Evolutionary conservation across 352 stramenopile genomes (phyloP), one percentile per base, ranked within the genome.

Genomic region (Plasmopara viticola): DNA sequence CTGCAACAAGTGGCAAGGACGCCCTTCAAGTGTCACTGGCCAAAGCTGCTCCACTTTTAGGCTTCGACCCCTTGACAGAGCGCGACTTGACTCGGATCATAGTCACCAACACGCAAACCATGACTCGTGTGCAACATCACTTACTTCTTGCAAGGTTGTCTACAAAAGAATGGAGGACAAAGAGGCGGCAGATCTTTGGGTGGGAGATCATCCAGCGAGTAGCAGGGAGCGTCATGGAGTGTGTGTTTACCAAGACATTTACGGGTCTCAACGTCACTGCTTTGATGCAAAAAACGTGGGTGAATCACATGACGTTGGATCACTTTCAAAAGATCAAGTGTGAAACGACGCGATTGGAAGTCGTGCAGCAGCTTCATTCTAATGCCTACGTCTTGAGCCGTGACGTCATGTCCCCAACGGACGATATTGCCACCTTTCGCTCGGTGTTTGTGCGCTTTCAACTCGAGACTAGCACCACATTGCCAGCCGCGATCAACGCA

Each of bases 241-340:
- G 68, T 41, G 59, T 68, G 5, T 80, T 73, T 46, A 66, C 64
- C 18, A 80, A 80, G 51, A 66, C 52, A 15, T 80, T 80, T 33
- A 49, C 12, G 0, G 59, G 60, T 0, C 41, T 72, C 1, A 68
- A 71, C 39, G 62, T 70, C 4, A 51, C 55, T 2, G 50, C 60
- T 2, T 47, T 74, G 17, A 68, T 72, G 64, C 56, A 68, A 49
- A 73, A 65, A 29, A 75, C 65, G 0, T 80, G 70, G 70, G 53
- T 51, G 1, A 68, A 72, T 10, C 60, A 80, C 43, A 63, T 75
- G 51, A 31, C 60, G 9, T 53, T 80, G 34, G 62, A 74, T 14
- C 57, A 52, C 2, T 74, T 80, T 41, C 58, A 67, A 33, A 70
- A 69, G 47, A 63, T 80, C 64, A 76, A 77, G 35, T 70, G 57